Evolutionary conservation across 2,329 filamentous ascomycete genomes (phyloP).

Genomic region (Neodidymelliopsis sp.): DNA sequence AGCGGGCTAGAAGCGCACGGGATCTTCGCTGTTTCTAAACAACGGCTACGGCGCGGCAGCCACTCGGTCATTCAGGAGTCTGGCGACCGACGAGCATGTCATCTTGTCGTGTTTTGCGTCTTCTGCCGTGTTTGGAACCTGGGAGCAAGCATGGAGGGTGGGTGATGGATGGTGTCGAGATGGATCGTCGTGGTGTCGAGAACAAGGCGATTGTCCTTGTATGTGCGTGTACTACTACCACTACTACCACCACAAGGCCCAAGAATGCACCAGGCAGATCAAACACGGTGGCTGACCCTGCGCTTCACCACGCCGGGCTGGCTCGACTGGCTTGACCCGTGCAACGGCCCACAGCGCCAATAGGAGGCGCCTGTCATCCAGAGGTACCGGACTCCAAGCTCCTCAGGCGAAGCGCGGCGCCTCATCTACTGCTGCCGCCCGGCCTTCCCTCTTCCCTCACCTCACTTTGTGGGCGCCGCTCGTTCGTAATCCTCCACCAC

Average conservation of each 20-base stretch:
- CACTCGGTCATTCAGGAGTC: constrained; percentile 19
- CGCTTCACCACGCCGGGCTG: constrained; percentile 21
- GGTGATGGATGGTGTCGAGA: too few species aligned
- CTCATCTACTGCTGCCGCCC: constrained; percentile 46
- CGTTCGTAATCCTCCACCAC: constrained; percentile 40
- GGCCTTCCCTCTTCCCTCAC: constrained; percentile 37
- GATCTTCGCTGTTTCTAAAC: constrained; percentile 26
- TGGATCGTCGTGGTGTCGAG: background rate
- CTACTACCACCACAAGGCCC: too few species aligned
- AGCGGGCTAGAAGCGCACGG: constrained; percentile 11
- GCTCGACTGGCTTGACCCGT: constrained; percentile 30
- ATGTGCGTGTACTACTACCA: too few species aligned
- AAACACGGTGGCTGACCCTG: constrained; percentile 37
- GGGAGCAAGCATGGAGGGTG: too few species aligned
- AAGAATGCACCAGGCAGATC: constrained; percentile 25
- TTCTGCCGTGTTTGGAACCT: too few species aligned
- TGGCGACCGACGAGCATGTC: constrained; percentile 12
- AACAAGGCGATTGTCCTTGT: background rate
- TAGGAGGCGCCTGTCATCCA: constrained; percentile 33
- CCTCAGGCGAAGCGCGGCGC: constrained; percentile 29
- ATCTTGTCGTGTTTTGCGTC: too few species aligned
- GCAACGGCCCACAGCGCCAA: constrained; percentile 32
- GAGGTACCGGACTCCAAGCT: constrained; percentile 27
- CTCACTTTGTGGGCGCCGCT: constrained; percentile 45
- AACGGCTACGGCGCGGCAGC: constrained; percentile 28